phyloP scores from a whole-genome alignment of 2,329 filamentous ascomycete genomes.

The Colletotrichum cereale region DNA sequence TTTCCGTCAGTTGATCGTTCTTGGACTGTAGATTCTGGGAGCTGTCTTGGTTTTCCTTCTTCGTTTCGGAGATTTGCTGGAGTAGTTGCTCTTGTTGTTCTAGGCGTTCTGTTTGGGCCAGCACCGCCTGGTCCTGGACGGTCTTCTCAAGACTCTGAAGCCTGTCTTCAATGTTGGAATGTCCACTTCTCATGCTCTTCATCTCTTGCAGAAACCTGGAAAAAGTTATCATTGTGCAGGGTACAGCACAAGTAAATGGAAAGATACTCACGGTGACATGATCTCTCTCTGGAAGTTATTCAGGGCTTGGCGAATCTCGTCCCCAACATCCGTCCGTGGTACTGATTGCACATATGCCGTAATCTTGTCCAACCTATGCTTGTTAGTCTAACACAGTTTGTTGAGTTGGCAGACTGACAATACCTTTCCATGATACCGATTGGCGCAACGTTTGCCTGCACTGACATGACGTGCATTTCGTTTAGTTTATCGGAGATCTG shows the following conservation, averaged over 20 bases:
- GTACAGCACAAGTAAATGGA: neutral
- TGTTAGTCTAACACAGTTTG: neutral
- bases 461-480: neutral
- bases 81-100: conserved; percentile 9
- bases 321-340: neutral
- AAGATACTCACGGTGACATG: neutral
- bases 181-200: neutral
- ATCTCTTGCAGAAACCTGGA: conserved; percentile 7
- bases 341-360: neutral
- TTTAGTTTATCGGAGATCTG: conserved; percentile 8
- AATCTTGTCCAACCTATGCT: conserved; percentile 23
- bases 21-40: conserved; percentile 15
- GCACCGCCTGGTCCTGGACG: conserved; percentile 4
- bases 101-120: neutral
- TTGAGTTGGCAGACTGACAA: no score
- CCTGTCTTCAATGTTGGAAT: conserved; percentile 3
- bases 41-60: conserved; percentile 17
- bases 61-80: conserved; percentile 32
- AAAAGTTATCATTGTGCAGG: neutral
- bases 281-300: conserved; percentile 12
- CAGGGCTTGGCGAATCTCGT: neutral
- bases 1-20: neutral
- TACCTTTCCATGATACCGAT: conserved; percentile 6
- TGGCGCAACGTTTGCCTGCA: neutral
- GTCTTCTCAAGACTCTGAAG: conserved; percentile 17